Percentiles rank a stretch among this genome's conserved stretches.
Conservation (phyloP, 495 filamentous ascomycete species). For the Pyrenula aspistea region DNA sequence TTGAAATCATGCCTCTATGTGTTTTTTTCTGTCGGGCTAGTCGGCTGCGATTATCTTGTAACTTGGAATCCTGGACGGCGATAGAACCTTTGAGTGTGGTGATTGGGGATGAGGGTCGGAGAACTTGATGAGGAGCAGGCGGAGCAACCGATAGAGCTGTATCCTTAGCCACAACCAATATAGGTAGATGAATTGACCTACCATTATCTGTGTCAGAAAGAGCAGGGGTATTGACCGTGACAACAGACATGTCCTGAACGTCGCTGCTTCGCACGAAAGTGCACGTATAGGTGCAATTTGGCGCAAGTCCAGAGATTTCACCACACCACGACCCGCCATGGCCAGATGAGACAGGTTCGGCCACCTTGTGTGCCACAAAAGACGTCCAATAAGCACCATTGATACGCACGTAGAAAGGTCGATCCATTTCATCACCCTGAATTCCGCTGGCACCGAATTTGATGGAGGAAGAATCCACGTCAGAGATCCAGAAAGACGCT, state of each 20-base stretch:
- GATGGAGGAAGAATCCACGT: conserved; percentile 70
- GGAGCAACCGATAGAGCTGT: conserved; percentile 24
- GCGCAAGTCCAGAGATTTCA: conserved; percentile 80
- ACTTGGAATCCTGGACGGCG: conserved; percentile 61
- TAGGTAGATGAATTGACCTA: conserved; percentile 13
- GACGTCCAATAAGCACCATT: conserved; percentile 86
- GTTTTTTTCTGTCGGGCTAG: conserved; percentile 69
- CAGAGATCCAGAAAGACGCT: conserved; percentile 76
- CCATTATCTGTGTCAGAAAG: conserved; percentile 56
- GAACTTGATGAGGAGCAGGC: conserved; percentile 43
- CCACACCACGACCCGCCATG: conserved; percentile 60
- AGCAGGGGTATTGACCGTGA: conserved; percentile 67
- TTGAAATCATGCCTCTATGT: conserved; percentile 57
- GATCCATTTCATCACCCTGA: conserved; percentile 41
- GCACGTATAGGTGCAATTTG: conserved; percentile 72
- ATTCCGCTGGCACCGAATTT: conserved; percentile 55
- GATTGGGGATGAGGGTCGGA: conserved; percentile 69
- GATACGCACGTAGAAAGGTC: conserved; percentile 76
- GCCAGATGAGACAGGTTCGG: conserved; percentile 44
- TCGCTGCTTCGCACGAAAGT: conserved; percentile 71
- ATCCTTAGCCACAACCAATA: conserved; percentile 16
- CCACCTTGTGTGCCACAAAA: conserved; percentile 20
- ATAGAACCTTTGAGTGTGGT: conserved; percentile 86
- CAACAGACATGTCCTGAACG: conserved; percentile 60
- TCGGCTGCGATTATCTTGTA: conserved; percentile 63